Evolutionary conservation across 2,329 filamentous ascomycete species (phyloP).

Genomic region (Arthrobotrys sphaeroides): DNA sequence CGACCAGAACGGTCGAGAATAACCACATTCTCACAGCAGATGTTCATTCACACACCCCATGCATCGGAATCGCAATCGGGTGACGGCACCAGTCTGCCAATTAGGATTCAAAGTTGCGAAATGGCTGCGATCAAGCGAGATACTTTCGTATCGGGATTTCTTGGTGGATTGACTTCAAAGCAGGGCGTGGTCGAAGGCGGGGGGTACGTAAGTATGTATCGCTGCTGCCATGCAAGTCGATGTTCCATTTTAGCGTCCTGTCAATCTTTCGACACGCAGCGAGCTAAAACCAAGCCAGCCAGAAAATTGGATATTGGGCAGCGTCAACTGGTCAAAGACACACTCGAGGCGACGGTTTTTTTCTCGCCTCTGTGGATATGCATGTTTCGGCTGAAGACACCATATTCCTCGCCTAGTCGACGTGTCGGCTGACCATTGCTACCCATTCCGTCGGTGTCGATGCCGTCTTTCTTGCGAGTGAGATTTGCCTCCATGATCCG

Average conservation of each 20-base stretch:
- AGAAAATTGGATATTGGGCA: conserved; percentile 1
- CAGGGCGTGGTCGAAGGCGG: background rate
- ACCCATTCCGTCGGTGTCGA: conserved; percentile 52
- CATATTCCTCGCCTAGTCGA: conserved; percentile 52
- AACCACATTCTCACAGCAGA: conserved; percentile 7
- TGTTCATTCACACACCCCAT: background rate
- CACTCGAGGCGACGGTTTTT: conserved; percentile 30
- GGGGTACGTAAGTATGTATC: background rate
- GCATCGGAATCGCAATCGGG: conserved; percentile 36
- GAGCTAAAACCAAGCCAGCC: conserved; percentile 10
- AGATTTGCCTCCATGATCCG: conserved; percentile 36
- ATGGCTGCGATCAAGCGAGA: conserved; percentile 6
- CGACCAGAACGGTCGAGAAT: conserved; percentile 20
- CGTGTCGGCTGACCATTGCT: conserved; percentile 53
- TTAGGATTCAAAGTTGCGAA: background rate
- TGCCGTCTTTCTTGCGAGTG: conserved; percentile 38
- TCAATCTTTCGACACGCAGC: conserved; percentile 25
- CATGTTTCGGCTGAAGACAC: conserved; percentile 54
- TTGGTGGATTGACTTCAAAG: background rate
- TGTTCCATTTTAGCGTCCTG: conserved; percentile 27
- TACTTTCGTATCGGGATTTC: conserved; percentile 20
- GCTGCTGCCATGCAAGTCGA: conserved; percentile 7
- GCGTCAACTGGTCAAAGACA: conserved; percentile 21
- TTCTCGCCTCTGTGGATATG: conserved; percentile 27
- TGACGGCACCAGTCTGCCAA: background rate